These are phyloP conservation scores for Naganishia liquefaciens DNA, from an alignment of 1,284 basidiomycete species.

Conservation along the genomic window DNA sequence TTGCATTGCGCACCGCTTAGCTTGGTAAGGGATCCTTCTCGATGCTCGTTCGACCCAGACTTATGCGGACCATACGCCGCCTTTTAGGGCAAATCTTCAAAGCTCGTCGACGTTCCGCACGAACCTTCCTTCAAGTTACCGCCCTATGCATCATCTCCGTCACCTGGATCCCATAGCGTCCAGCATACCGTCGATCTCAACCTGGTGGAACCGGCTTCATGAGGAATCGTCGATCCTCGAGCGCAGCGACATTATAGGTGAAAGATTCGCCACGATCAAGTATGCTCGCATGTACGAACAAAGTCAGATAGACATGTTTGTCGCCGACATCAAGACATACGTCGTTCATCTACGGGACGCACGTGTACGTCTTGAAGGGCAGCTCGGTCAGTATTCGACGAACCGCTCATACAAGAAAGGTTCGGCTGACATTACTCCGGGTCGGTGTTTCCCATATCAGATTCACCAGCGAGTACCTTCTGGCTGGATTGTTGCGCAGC, in stretches of 20 bases:
- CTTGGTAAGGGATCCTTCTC: neutral
- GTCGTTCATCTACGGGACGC: neutral
- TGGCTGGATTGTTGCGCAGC: slow-evolving; percentile 15
- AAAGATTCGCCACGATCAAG: slow-evolving; percentile 4
- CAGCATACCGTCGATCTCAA: slow-evolving; percentile 15
- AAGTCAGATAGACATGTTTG: slow-evolving; percentile 3
- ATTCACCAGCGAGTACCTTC: neutral
- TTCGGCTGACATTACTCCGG: neutral
- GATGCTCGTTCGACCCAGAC: neutral
- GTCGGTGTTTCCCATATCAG: neutral
- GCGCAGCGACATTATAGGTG: neutral
- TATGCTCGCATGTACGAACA: slow-evolving; percentile 22
- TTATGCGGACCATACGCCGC: neutral
- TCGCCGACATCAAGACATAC: slow-evolving; percentile 8
- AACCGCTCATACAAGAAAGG: neutral
- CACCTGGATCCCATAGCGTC: neutral
- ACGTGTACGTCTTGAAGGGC: neutral
- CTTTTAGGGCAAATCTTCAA: slow-evolving; percentile 11
- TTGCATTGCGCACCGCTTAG: slow-evolving; percentile 6
- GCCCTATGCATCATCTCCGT: slow-evolving; percentile 8
- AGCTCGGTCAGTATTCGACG: neutral
- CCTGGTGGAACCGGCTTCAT: slow-evolving; percentile 10
- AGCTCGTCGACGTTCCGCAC: slow-evolving; percentile 7
- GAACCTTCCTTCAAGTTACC: slow-evolving; percentile 7
- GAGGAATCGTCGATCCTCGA: slow-evolving; percentile 15